Conservation (phyloP, 2,329 filamentous ascomycete genomes). For the Penicillium psychrosexuale region DNA sequence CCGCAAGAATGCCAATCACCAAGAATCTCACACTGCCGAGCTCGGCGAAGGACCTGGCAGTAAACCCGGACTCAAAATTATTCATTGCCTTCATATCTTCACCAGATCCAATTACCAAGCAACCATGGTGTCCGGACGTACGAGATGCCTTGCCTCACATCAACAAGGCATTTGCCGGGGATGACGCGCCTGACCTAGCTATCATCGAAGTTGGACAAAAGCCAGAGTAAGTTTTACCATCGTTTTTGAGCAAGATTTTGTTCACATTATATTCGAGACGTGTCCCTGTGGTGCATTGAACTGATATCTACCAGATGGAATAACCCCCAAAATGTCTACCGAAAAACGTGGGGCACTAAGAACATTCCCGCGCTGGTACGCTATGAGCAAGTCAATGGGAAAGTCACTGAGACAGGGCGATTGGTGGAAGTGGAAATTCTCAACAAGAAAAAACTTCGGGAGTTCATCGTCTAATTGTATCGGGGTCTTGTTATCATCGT, state of each 20-base stretch:
- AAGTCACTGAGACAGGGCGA: constrained; percentile 32
- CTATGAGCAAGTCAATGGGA: constrained; percentile 32
- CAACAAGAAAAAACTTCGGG: constrained; percentile 22
- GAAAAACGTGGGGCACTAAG: constrained; percentile 35
- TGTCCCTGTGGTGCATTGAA: not conserved
- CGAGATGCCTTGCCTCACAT: constrained; percentile 37
- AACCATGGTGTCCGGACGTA: constrained; percentile 44
- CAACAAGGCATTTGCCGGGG: constrained; percentile 28
- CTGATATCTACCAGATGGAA: constrained; percentile 32
- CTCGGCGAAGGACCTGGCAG: constrained; percentile 14
- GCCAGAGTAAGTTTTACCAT: constrained; percentile 30
- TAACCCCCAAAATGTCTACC: constrained; percentile 32
- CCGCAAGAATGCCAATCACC: constrained; percentile 29
- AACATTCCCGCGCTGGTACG: constrained; percentile 38
- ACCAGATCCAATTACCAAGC: constrained; percentile 33
- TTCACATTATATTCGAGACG: not conserved
- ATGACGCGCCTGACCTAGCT: constrained; percentile 24
- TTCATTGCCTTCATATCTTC: constrained; percentile 42
- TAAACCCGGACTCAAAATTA: constrained; percentile 17
- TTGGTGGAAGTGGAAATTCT: constrained; percentile 34
- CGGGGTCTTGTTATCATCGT: not conserved
- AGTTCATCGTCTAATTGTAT: constrained; percentile 19
- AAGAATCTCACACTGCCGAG: constrained; percentile 21
- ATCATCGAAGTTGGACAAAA: constrained; percentile 38
- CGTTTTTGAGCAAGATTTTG: not conserved